A percentile compares a stretch with the other conserved stretches of the same genome.
Conservation (phyloP, 352 stramenopile species). For the Phytophthora pini region DNA sequence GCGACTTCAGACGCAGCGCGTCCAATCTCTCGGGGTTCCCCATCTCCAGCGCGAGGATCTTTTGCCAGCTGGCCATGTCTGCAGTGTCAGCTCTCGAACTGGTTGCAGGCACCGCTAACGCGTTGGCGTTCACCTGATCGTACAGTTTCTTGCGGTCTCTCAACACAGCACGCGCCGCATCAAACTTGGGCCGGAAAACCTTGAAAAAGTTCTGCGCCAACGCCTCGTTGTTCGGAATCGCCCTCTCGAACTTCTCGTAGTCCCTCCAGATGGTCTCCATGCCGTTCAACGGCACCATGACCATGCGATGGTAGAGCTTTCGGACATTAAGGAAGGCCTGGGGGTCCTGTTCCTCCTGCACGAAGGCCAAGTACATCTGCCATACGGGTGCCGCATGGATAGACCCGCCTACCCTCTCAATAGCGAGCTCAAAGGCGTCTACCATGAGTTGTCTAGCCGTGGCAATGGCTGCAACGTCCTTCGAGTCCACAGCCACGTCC, state of each 20-base stretch:
- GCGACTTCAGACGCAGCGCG: slow-evolving; percentile 75
- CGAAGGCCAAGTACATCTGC: slow-evolving; percentile 83
- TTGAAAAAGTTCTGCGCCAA: slow-evolving; percentile 91
- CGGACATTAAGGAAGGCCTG: slow-evolving; percentile 80
- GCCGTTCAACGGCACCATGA: slow-evolving; percentile 74
- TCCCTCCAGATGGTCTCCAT: slow-evolving; percentile 89
- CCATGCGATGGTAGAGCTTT: slow-evolving; percentile 87
- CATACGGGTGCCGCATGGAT: slow-evolving; percentile 83
- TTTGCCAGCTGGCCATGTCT: slow-evolving; percentile 82
- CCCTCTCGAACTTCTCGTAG: slow-evolving; percentile 89
- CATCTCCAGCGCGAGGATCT: slow-evolving; percentile 80
- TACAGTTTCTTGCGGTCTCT: slow-evolving; percentile 88
- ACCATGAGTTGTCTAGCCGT: slow-evolving; percentile 78
- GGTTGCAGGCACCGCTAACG: slow-evolving; percentile 60
- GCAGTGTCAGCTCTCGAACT: slow-evolving; percentile 41
- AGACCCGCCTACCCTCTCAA: slow-evolving; percentile 84
- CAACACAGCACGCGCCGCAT: slow-evolving; percentile 77
- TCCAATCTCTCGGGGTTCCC: slow-evolving; percentile 85
- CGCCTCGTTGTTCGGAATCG: slow-evolving; percentile 89
- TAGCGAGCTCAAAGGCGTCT: slow-evolving; percentile 83
- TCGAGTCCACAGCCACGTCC: slow-evolving; percentile 72
- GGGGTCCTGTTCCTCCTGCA: slow-evolving; percentile 78
- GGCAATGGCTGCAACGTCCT: slow-evolving; percentile 62
- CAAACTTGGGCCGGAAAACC: slow-evolving; percentile 85
- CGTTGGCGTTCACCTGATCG: slow-evolving; percentile 76